Evolutionary conservation across 257 asterid genomes (phyloP), one percentile per base, ranked within the genome.

Genomic region (Cruciata laevipes): DNA sequence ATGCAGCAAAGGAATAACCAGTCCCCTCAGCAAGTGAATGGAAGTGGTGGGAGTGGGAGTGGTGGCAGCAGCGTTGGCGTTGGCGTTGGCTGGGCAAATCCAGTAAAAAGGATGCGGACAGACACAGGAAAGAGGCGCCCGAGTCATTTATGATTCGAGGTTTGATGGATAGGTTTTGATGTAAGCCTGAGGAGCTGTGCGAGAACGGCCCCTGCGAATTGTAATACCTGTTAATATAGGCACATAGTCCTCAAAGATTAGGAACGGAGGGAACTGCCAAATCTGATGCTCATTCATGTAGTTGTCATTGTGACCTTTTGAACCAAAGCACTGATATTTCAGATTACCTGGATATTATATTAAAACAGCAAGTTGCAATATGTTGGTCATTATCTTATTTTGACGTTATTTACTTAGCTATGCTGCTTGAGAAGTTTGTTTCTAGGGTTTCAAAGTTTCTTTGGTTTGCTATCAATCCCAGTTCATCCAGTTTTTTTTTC

Each of bases 41-140:
- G 85, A 63, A 77, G 87, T 69, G 84, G 87, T 56, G 77, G 88
- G 44, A 47, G 55, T 17, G 55, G 55, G 20, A 47, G 55, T 17
- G 55, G 55, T 7, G 20, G 55, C 51, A 42, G 51, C 51, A 83
- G 84, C 13, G 96, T 90, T 7, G 20, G 55, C 51, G 13, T 17
- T 18, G 81, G 84, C 13, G 96, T 90, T 33, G 91, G 96, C 21
- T 94, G 99, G 99, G 91, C 99, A 1, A 94, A 90, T 70, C 99
- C 98, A 14, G 99, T 90, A 5, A 94, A 90, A 86, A 83, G 91
- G 75, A 71, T 83, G 91, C 79, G 99, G 73, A 88, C 87, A 2
- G 99, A 84, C 77, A 85, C 92, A 17, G 89, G 86, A 17, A 87
- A 89, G 75, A 76, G 99, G 75, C 88, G 97, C 1, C 95, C 95